Conservation (phyloP, 768 basidiomycete species). For the Xerocomus brunneocitrinus region DNA sequence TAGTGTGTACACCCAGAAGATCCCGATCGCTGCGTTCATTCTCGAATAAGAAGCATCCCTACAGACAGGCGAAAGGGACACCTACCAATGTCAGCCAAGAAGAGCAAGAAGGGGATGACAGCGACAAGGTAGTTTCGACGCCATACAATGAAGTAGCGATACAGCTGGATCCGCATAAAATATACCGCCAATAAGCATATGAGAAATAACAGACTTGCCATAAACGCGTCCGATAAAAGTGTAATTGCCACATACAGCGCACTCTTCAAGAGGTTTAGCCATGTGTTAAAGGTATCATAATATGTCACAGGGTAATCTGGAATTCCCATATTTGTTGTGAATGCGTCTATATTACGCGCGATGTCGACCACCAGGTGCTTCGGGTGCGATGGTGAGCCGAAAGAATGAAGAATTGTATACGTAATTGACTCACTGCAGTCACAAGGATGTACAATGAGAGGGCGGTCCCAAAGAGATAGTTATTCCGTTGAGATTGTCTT, state of each 20-base stretch:
- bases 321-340: background rate
- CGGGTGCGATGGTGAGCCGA: background rate
- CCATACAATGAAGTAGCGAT: slow-evolving; percentile 4
- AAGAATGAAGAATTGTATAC: too few relatives aligned
- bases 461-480: slow-evolving; percentile 1
- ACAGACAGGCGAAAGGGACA: background rate
- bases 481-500: background rate
- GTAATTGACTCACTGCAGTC: background rate
- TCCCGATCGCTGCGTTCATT: background rate
- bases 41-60: background rate
- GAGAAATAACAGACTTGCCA: background rate
- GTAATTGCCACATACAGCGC: slow-evolving; percentile 1
- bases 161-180: background rate
- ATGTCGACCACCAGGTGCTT: slow-evolving; percentile 2
- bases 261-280: background rate
- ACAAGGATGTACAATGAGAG: background rate
- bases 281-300: background rate
- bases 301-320: background rate
- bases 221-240: background rate
- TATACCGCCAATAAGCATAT: background rate
- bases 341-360: slow-evolving; percentile 1
- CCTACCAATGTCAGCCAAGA: slow-evolving; percentile 1
- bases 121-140: background rate
- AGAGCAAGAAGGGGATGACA: background rate
- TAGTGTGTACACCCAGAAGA: slow-evolving; percentile 3